Conservation (phyloP, 345 rosid species). For the Kandelia obovata region DNA sequence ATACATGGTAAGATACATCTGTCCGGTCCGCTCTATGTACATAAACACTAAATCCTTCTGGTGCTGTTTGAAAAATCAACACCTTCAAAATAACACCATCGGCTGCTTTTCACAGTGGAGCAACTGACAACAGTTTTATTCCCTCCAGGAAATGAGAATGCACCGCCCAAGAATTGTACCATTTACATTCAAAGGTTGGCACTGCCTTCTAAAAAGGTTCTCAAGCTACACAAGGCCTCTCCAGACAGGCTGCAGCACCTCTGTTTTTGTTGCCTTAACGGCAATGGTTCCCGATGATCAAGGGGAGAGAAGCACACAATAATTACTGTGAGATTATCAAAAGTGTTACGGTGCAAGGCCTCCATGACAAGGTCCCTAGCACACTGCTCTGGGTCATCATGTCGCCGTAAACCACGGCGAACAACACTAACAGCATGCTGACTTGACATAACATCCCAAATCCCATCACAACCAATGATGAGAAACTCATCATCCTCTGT, state of each 20-base stretch:
- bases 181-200: conserved; percentile 29
- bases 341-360: conserved; percentile 52
- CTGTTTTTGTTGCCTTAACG: conserved; percentile 38
- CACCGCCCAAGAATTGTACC: conserved; percentile 7
- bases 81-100: conserved; percentile 32
- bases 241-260: conserved; percentile 62
- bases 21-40: conserved; percentile 17
- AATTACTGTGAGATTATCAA: conserved; percentile 75
- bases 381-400: conserved; percentile 66
- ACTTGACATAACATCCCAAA: conserved; percentile 91
- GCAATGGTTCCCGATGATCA: conserved; percentile 39
- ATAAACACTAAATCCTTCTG: conserved; percentile 11
- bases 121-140: conserved; percentile 34
- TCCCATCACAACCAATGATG: conserved; percentile 83
- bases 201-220: conserved; percentile 48
- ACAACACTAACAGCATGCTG: conserved; percentile 74
- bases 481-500: conserved; percentile 90
- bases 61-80: conserved; percentile 15
- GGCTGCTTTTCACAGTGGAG: conserved; percentile 40
- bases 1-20: conserved; percentile 1
- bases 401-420: conserved; percentile 52
- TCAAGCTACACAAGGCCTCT: conserved; percentile 62
- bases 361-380: conserved; percentile 80
- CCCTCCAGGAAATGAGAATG: background rate
- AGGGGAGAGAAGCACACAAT: conserved; percentile 59